Conservation (phyloP, 768 basidiomycete species). For the Xerocomus potaroensis region DNA sequence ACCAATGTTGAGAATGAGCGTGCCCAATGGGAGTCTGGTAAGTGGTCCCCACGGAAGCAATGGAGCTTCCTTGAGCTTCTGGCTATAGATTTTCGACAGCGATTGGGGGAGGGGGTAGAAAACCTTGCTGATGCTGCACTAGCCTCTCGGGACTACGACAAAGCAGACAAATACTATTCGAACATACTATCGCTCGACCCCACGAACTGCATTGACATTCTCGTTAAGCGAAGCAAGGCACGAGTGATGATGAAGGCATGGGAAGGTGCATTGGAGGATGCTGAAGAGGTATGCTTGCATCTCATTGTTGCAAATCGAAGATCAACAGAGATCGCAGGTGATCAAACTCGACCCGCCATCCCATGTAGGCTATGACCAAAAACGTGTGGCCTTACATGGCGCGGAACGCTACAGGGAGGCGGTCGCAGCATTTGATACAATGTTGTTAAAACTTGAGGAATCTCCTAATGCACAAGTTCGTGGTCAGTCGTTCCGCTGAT, state of each 20-base stretch:
- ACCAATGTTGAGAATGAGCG: not conserved
- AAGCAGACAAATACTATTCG: not conserved
- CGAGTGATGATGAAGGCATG: not conserved
- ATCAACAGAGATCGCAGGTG: not conserved
- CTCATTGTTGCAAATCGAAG: not conserved
- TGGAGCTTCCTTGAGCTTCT: not conserved
- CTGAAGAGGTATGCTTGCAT: not conserved
- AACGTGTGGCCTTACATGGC: not conserved
- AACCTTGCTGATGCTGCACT: not conserved
- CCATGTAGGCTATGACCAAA: not conserved
- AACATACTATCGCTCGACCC: not conserved
- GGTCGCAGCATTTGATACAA: too few relatives aligned
- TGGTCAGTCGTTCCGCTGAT: not conserved
- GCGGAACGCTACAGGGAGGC: not conserved
- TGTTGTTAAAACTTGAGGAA: not conserved
- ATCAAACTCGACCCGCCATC: not conserved
- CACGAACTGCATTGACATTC: not conserved
- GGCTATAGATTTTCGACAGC: slow-evolving; percentile 1
- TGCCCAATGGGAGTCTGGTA: slow-evolving; percentile 1
- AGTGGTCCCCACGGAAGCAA: not conserved
- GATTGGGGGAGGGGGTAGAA: not conserved
- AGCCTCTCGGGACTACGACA: not conserved
- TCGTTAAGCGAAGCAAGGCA: not conserved
- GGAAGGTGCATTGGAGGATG: not conserved
- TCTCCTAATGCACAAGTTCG: not conserved